Evolutionary conservation across 495 filamentous ascomycete species (phyloP), one percentile per base, ranked within the genome.

Genomic region (Neurospora sp.): DNA sequence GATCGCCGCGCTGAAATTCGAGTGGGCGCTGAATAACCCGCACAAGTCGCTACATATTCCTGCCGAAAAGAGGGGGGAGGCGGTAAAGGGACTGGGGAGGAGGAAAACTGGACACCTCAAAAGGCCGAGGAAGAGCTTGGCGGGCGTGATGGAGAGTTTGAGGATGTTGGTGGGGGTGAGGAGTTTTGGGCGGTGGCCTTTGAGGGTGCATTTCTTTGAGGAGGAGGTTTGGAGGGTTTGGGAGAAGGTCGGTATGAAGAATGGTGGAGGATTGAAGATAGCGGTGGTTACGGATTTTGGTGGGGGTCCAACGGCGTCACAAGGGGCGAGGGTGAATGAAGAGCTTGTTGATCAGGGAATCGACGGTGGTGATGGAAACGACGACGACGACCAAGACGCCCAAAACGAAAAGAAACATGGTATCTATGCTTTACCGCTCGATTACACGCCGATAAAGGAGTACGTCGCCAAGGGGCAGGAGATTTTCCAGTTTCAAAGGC

Each of bases 21-120:
- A 99, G 93, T 98, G 95, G 95, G 95, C 95, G 41, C 93, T 95
- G 87, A 93, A 92, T 74, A 92, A 98, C 78, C 87, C 93, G 0
- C 89, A 94, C 75, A 77, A 88, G 35, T 91, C 94, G 6, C 83
- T 89, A 27, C 93, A 95, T 78, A 91, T 97, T 73, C 82, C 88
- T 4, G 78, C 86, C 1, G 81, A 83, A 16, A 84, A 89, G 41
- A 86, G 90, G 53, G 81, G 88, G 42, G 81, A 83, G 22, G 74
- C 83, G 38, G 70, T 84, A 14, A 82, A 77, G 4, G 74, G 77
- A 22, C 5, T 65, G 53, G 53, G 53, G 22, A 75, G 45, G 39
- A 84, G 85, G 59, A 76, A 75, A 65, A 83, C 81, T 16, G 85
- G 87, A 8, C 80, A 79, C 18, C 86, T 83, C 10, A 82, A 77